Conservation (phyloP, 2,329 filamentous ascomycete genomes). For the Cordyceps farinosa region DNA sequence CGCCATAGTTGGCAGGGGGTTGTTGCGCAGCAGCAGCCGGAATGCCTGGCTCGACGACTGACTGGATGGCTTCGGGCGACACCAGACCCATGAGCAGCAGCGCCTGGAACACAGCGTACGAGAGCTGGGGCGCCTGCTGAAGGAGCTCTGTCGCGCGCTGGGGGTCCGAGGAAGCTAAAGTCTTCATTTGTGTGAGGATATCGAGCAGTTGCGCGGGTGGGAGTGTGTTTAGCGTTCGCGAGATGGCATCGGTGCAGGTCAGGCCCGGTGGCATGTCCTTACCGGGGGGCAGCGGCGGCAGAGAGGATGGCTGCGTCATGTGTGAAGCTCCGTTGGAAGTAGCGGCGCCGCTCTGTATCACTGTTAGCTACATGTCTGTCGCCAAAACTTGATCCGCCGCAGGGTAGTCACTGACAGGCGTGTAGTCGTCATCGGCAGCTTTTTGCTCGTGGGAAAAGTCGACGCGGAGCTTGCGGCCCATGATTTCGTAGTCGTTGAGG, state of each 20-base stretch:
- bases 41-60: slow-evolving; percentile 66
- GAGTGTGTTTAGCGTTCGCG: slow-evolving; percentile 80
- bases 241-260: slow-evolving; percentile 86
- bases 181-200: slow-evolving; percentile 92
- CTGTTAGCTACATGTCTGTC: neutral
- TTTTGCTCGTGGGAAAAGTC: slow-evolving; percentile 94
- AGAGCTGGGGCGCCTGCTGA: slow-evolving; percentile 83
- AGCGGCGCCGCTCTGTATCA: slow-evolving; percentile 21
- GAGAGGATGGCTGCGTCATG: slow-evolving; percentile 42
- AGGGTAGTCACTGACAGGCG: slow-evolving; percentile 21
- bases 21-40: slow-evolving; percentile 39
- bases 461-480: slow-evolving; percentile 89
- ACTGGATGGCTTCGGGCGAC: slow-evolving; percentile 75
- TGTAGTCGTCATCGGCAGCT: slow-evolving; percentile 59
- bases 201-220: slow-evolving; percentile 88
- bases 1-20: slow-evolving; percentile 24
- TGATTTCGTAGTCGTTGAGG: slow-evolving; percentile 90
- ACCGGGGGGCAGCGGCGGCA: slow-evolving; percentile 81
- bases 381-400: too few relatives aligned
- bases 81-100: slow-evolving; percentile 90
- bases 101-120: slow-evolving; percentile 93
- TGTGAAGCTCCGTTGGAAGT: slow-evolving; percentile 31
- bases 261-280: slow-evolving; percentile 79
- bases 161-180: slow-evolving; percentile 76
- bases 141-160: slow-evolving; percentile 81